Conservation (phyloP, 2,329 filamentous ascomycete species). For the Metarhizium robertsii region DNA sequence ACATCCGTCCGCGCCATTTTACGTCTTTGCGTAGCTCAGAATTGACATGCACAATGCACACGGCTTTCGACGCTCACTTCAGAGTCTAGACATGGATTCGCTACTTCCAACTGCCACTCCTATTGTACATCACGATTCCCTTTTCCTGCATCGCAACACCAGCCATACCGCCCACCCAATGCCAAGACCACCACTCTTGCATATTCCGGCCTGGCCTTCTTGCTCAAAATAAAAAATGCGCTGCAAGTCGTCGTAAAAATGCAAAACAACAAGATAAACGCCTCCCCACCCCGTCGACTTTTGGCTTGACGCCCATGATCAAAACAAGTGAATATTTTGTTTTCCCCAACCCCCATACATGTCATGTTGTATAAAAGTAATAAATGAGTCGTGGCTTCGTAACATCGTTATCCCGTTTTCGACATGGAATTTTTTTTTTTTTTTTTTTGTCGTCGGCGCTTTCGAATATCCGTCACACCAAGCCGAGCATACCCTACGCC, state of each 20-base stretch:
- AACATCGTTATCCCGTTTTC: background rate
- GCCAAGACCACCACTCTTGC: background rate
- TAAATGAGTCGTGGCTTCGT: constrained; percentile 5
- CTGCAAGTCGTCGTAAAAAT: background rate
- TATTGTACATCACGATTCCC: background rate
- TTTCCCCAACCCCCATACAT: background rate
- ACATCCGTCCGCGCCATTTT: no score
- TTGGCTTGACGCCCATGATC: background rate
- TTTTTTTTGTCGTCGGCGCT: background rate
- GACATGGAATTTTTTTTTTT: background rate
- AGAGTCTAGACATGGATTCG: background rate
- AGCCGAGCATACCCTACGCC: background rate
- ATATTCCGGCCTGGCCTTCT: background rate
- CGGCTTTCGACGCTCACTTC: background rate
- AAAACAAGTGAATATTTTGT: background rate
- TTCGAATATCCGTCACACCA: background rate
- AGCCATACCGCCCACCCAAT: background rate
- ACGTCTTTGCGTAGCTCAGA: no score
- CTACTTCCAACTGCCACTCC: background rate
- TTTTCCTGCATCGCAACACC: background rate
- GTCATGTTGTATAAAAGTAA: background rate
- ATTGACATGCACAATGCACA: background rate
- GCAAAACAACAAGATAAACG: background rate
- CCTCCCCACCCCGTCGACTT: background rate
- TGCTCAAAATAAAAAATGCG: background rate